Evolutionary conservation across 2,329 filamentous ascomycete species (phyloP), one percentile per base, ranked within the genome.

Genomic region (Esteya vermicola): DNA sequence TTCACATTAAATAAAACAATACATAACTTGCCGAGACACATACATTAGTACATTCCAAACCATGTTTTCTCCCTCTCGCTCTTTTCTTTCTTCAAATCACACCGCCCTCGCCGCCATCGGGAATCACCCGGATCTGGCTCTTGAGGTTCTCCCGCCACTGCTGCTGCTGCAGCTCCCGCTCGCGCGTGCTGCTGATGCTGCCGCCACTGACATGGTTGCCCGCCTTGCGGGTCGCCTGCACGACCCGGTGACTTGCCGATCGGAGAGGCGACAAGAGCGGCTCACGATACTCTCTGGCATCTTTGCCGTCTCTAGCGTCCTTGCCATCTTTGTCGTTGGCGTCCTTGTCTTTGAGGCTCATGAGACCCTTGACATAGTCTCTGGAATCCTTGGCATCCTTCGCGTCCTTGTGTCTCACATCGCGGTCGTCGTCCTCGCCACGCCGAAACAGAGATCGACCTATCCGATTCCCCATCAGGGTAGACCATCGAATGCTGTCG

Each of bases 81-180:
- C 14, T 31, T 36, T 8, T 4, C 26, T 26, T 31, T 20, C n/a
- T 22, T 35, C 18, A 39, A 16, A 39, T 33, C 37, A 26, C 35
- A 16, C 20, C 34, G 23, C 16, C 41, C 27, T 44, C 43, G 21
- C 26, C 32, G 8, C 37, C 46, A 36, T 55, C 53, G n/a, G 51
- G 51, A 25, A 62, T 46, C 40, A 59, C 51, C 38, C 52, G 53
- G 38, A 63, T 63, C 19, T 54, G 56, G 31, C 53, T 55, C 47
- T 57, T 56, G 35, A 65, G 45, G 20, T 55, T 53, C 26, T 56
- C 53, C 19, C 57, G 51, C 43, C 57, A 50, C 45, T 52, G 54
- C 38, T 37, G 26, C 14, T 37, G 35, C 12, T n/a, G n/a, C n/a
- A n/a, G n/a, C n/a, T 35, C 16, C 31, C 14, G 31, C 8, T 64